Evolutionary conservation across 805 yeast genomes (phyloP).

Genomic region (Groenewaldozyma salmanticensis): DNA sequence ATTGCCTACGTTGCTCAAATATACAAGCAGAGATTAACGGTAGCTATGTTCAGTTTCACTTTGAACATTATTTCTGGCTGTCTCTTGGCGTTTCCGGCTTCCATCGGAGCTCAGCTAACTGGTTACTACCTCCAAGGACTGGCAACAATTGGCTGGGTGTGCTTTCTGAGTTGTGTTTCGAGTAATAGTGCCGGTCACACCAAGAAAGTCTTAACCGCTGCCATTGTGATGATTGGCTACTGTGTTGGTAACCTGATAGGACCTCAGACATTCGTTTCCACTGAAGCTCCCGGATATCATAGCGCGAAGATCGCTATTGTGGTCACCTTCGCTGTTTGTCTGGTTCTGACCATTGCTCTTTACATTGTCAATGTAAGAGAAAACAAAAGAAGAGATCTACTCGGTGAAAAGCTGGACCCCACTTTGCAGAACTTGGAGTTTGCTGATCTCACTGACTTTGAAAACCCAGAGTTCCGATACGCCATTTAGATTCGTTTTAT

Average conservation of each 20-base stretch:
- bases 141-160: conserved; percentile 26
- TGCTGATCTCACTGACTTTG: conserved; percentile 41
- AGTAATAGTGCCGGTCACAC: conserved; percentile 63
- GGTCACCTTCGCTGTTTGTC: conserved; percentile 37
- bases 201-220: conserved; percentile 55
- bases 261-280: conserved; percentile 55
- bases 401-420: conserved; percentile 23
- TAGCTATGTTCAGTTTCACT: conserved; percentile 41
- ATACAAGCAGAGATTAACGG: conserved; percentile 14
- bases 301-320: conserved; percentile 45
- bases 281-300: conserved; percentile 51
- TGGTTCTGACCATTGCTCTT: conserved; percentile 32
- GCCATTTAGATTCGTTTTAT: too few species aligned
- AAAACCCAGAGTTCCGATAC: conserved; percentile 35
- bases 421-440: background rate
- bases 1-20: conserved; percentile 12
- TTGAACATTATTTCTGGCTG: conserved; percentile 36
- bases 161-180: conserved; percentile 30
- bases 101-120: conserved; percentile 30
- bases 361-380: conserved; percentile 26
- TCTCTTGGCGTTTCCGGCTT: conserved; percentile 34
- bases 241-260: conserved; percentile 64
- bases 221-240: conserved; percentile 52
- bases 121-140: conserved; percentile 32
- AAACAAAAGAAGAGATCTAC: conserved; percentile 40